phyloP scores from a whole-genome alignment of 169 alveolate genomes.

The Plasmodium relictum region DNA sequence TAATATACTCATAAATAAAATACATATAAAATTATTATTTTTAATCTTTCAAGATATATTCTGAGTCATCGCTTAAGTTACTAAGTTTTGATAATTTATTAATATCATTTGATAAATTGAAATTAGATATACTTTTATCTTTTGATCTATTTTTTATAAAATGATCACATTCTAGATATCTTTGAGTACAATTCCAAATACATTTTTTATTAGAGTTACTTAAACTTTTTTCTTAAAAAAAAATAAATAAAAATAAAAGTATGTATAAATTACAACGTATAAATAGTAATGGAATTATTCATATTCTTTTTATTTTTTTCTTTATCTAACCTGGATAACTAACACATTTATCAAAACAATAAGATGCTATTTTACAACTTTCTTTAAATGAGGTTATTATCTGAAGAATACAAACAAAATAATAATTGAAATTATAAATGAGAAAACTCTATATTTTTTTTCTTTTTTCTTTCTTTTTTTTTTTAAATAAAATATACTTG shows the following conservation, averaged over 20 bases:
- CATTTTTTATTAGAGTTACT: conserved; percentile 70
- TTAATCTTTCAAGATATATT: conserved; percentile 8
- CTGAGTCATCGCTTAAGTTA: not conserved
- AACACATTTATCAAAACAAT: conserved; percentile 76
- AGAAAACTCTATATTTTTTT: not conserved
- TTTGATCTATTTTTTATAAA: conserved; percentile 62
- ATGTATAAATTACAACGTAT: not conserved
- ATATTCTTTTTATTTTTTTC: conserved; percentile 9
- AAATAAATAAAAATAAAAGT: not conserved
- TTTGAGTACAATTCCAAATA: conserved; percentile 72
- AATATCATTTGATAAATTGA: conserved; percentile 21
- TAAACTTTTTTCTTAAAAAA: conserved; percentile 48
- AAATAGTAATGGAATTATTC: not conserved
- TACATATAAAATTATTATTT: no score
- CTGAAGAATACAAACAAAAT: not conserved
- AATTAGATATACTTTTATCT: conserved; percentile 17
- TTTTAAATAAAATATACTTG: conserved; percentile 17
- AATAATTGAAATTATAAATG: not conserved
- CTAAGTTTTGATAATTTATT: conserved; percentile 3
- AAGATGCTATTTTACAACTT: conserved; percentile 62
- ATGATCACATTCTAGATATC: conserved; percentile 61
- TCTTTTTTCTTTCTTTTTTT: not conserved
- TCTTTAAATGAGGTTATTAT: conserved; percentile 64
- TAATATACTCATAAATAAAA: no score
- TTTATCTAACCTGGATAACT: conserved; percentile 38